A percentile compares a stretch with the other conserved stretches of the same genome.
Conservation (phyloP, 208 protist genomes). For the Acanthamoeba divionensis region DNA sequence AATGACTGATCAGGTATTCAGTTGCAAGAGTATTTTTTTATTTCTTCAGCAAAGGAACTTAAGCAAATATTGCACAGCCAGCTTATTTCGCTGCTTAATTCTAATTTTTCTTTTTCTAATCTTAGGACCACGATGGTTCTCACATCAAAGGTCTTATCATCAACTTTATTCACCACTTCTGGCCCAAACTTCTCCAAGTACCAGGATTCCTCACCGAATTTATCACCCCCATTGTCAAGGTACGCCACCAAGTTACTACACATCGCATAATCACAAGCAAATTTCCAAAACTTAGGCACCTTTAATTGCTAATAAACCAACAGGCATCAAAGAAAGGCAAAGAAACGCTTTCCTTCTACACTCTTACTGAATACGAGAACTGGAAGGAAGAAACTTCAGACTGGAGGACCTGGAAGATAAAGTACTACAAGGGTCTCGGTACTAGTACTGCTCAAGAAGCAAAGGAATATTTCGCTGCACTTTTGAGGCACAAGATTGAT, state of each 20-base stretch:
- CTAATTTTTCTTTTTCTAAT: background rate
- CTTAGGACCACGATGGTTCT: constrained; percentile 98
- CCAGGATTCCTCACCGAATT: constrained; percentile 98
- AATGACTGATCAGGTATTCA: constrained; percentile 98
- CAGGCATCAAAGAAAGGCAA: constrained; percentile 80
- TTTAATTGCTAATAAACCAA: background rate
- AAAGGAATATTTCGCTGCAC: constrained; percentile 99
- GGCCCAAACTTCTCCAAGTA: constrained; percentile 94
- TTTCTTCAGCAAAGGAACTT: background rate
- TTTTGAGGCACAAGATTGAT: constrained; percentile 93
- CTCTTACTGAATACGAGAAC: constrained; percentile 97
- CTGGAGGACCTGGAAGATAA: constrained; percentile 92
- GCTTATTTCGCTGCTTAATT: background rate
- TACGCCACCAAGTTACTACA: constrained; percentile 66
- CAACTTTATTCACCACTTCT: constrained; percentile 99
- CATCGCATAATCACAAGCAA: too few relatives aligned
- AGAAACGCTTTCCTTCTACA: constrained; percentile 96
- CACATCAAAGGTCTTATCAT: constrained; percentile 99
- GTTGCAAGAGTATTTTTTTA: background rate
- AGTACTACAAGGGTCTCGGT: constrained; percentile 99
- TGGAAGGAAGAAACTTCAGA: constrained; percentile 76
- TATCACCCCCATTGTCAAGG: constrained; percentile 99
- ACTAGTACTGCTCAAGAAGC: constrained; percentile 94
- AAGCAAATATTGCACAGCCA: background rate
- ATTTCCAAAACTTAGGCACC: background rate